These are phyloP conservation scores for Aspergillus fischeri DNA, from an alignment of 2,329 filamentous ascomycete genomes.

Conservation along the genomic window DNA sequence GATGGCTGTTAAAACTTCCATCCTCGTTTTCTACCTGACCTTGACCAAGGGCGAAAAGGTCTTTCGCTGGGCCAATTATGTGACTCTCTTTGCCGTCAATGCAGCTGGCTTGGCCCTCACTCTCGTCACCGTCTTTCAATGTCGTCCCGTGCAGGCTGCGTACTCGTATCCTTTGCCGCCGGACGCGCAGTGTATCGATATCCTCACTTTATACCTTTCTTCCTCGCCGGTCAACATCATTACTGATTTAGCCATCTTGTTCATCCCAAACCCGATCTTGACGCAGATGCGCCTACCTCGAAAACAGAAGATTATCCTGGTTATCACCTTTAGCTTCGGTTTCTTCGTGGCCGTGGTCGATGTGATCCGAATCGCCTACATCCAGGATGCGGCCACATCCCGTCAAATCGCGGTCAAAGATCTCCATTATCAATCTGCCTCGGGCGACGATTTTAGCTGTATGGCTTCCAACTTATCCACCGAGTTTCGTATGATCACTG, in stretches of 20 bases:
- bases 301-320: conserved; percentile 82
- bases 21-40: conserved; percentile 83
- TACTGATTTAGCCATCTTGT: conserved; percentile 81
- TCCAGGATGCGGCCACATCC: conserved; percentile 65
- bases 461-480: conserved; percentile 1
- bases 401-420: conserved; percentile 22
- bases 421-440: conserved; percentile 34
- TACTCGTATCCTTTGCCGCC: conserved; percentile 52
- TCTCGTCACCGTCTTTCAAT: conserved; percentile 84
- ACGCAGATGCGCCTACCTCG: conserved; percentile 79
- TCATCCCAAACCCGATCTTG: conserved; percentile 82
- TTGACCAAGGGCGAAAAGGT: conserved; percentile 74
- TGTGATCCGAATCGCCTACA: conserved; percentile 82
- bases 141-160: conserved; percentile 66
- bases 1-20: conserved; percentile 90
- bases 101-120: conserved; percentile 73
- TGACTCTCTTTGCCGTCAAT: conserved; percentile 73
- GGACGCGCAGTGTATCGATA: conserved; percentile 54
- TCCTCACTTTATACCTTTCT: conserved; percentile 61
- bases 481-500: background rate
- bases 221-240: conserved; percentile 89
- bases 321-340: conserved; percentile 81
- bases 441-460: conserved; percentile 52
- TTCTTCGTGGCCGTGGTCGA: conserved; percentile 85
- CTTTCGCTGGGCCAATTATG: conserved; percentile 77